Evolutionary conservation across 2,329 filamentous ascomycete species (phyloP).

Genomic region (Spiromastix sp.): DNA sequence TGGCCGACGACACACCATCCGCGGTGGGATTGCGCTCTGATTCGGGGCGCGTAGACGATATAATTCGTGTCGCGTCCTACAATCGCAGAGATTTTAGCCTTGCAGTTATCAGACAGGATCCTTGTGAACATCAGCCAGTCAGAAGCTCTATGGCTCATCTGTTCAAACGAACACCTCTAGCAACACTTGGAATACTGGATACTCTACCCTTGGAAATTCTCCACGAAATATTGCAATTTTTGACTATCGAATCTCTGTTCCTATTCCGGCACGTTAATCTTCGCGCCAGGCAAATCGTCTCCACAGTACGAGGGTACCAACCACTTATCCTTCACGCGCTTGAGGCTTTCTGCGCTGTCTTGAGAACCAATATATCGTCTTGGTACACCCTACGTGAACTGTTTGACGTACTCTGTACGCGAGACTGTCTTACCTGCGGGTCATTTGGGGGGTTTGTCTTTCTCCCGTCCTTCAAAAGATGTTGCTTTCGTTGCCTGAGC

Average conservation of each 20-base stretch:
- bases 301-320: conserved; percentile 4
- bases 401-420: conserved; percentile 3
- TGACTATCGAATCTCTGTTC: conserved; percentile 6
- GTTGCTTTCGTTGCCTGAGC: too few species aligned
- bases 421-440: conserved; percentile 3
- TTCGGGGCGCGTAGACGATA: neutral
- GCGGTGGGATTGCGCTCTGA: conserved; percentile 1
- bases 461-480: conserved; percentile 3
- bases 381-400: conserved; percentile 6
- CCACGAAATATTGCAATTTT: too few species aligned
- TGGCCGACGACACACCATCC: too few species aligned
- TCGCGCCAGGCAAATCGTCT: conserved; percentile 3
- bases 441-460: conserved; percentile 7
- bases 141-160: conserved; percentile 2
- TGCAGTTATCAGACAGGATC: neutral
- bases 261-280: conserved; percentile 6
- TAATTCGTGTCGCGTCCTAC: conserved; percentile 1
- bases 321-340: conserved; percentile 3
- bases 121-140: conserved; percentile 2
- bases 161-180: conserved; percentile 1
- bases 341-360: conserved; percentile 4
- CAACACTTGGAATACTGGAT: conserved; percentile 5
- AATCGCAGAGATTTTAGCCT: conserved; percentile 1
- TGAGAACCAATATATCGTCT: conserved; percentile 4
- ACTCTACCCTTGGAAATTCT: conserved; percentile 3